These are phyloP conservation scores for Potentilla sterilis DNA, from an alignment of 306 rosid species.

Conservation along the genomic window DNA sequence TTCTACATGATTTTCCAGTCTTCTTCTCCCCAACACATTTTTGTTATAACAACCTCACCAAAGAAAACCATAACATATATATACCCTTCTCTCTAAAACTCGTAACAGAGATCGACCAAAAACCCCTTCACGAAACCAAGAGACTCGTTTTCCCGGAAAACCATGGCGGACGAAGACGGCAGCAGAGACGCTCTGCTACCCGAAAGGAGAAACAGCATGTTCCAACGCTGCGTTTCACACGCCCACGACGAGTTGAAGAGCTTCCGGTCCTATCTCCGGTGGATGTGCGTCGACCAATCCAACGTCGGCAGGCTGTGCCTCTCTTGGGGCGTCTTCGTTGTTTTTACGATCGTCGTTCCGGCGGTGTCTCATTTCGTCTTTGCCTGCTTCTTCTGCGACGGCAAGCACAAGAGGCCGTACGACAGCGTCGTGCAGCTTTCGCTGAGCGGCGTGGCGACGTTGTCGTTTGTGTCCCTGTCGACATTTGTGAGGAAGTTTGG, in stretches of 20 bases:
- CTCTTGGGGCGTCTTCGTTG: slow-evolving; percentile 66
- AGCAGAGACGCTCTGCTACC: slow-evolving; percentile 32
- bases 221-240: slow-evolving; percentile 46
- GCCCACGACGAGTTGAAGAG: slow-evolving; percentile 63
- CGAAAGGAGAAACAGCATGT: slow-evolving; percentile 12
- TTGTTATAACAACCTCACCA: background rate
- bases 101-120: background rate
- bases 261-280: slow-evolving; percentile 70
- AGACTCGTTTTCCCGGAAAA: background rate
- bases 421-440: slow-evolving; percentile 74
- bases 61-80: background rate
- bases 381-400: slow-evolving; percentile 64
- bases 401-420: slow-evolving; percentile 60
- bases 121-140: background rate
- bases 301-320: slow-evolving; percentile 45
- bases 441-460: slow-evolving; percentile 50
- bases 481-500: slow-evolving; percentile 58
- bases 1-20: background rate
- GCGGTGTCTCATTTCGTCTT: slow-evolving; percentile 59
- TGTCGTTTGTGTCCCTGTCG: slow-evolving; percentile 72
- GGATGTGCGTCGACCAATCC: slow-evolving; percentile 98
- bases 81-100: background rate
- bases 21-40: background rate
- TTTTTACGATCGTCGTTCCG: slow-evolving; percentile 59
- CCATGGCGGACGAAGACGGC: slow-evolving; percentile 24